Evolutionary conservation across 129 eudicot genomes (phyloP).

Genomic region (Daucus carota): DH1_v3.0 NC_030386.2:30293001-30293500

Average conservation of each 20-base stretch:
- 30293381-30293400: constrained; percentile 36
- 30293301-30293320: constrained; percentile 29
- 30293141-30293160: background rate
- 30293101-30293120: no score
- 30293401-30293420: background rate
- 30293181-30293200: background rate
- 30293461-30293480: constrained; percentile 17
- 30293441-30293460: background rate
- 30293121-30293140: background rate
- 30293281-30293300: constrained; percentile 27
- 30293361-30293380: constrained; percentile 24
- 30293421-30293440: background rate
- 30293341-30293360: constrained; percentile 33
- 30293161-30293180: background rate
- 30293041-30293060: no score
- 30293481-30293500: constrained; percentile 64
- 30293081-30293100: no score
- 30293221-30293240: background rate
- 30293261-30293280: constrained; percentile 11
- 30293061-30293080: no score
- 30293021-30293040: no score
- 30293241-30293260: background rate
- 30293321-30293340: constrained; percentile 19
- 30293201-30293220: background rate
- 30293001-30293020: no score